Base-by-base conservation (phyloP, 768 basidiomycete species). In the Pleurotus ostreatus region DNA sequence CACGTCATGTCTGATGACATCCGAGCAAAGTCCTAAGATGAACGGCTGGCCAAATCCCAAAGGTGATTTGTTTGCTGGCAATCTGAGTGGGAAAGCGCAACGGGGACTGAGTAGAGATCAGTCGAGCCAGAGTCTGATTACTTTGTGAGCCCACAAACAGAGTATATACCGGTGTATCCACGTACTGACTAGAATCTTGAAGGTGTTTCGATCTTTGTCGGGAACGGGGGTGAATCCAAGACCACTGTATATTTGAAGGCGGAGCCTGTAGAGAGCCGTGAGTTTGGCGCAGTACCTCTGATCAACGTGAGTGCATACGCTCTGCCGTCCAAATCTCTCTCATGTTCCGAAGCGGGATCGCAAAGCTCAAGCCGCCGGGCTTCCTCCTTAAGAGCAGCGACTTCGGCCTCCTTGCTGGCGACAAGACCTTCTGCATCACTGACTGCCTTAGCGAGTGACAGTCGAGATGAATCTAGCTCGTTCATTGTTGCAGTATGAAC, bases 271-370 rank as follows among this genome's bases (percentile, higher is more conserved):
- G 38, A 60, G 40, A 60, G 30, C 11, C 11, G 30, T 34, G 30
- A 34, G 30, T 34, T 34, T 34, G 9, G 30, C 30, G 30, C 2
- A 11, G 30, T 34, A 11, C 30, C 30, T 34, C 30, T 34, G 30
- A 11, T 34, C 30, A 34, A 34, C 8, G 30, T 34, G 30, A 34
- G 30, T 25, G 70, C 88, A 65, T 70, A 91, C 90, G 78, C 70
- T 44, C 81, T 82, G 16, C 86, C 82, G 63, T 88, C 85, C 38
- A 92, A 69, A 51, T 89, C 83, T 46, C 75, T 79, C 57, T 81
- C 83, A 60, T 90, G 89, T 58, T 90, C 88, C 16, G 77, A 68
- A 5, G 88, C 85, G 18, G 88, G 86, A 67, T 92, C 89, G 51
- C 80, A 84, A 41, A 77, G 77, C 64, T 92, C 89, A 58, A 89